Evolutionary conservation across 2,329 filamentous ascomycete species (phyloP), one percentile per base, ranked within the genome.

Genomic region (Colletotrichum liriopes): DNA sequence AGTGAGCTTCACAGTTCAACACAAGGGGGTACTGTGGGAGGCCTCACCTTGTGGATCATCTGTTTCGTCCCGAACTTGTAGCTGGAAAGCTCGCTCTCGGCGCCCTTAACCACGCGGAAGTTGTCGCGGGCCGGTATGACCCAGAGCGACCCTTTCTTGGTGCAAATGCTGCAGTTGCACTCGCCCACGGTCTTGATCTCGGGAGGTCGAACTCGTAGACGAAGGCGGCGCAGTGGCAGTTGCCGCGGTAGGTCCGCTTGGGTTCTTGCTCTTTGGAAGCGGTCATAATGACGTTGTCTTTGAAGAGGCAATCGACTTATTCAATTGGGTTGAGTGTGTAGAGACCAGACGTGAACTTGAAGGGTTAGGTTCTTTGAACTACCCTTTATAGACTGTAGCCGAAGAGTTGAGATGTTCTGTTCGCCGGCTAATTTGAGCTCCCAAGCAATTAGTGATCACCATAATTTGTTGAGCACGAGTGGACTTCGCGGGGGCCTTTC

Each of bases 151-250:
- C 80, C 85, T 77, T 87, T 87, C 75, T 84, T 87, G 76, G 74
- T 76, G 78, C 92, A 92, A 74, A 92, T 88, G 81, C 90, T 93
- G 82, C 93, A 94, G 80, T 92, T 91, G 81, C 92, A 93, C 77
- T 88, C 84, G 5, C 81, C 78, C 7, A 85, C 86, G 5, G 84
- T 79, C 56, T 88, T 89, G 72, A 93, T 85, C 77, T 92, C 89
- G 29, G 90, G 16, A 90, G 56, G 3, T 82, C 78, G 65, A 84
- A 76, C 76, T 87, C 86, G 77, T 86, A 91, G 73, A 88, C 81
- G 74, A 87, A 88, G 49, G 84, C 82, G 7, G 82, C 85, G 78
- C 89, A 91, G 78, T 90, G 88, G 82, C 88, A 91, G 79, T 87
- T 90, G 78, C 87, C 88, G 29, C 88, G 82, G 78, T 90, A 88